phyloP scores from a whole-genome alignment of 441 rosid species.

The Geranium incanum region DNA sequence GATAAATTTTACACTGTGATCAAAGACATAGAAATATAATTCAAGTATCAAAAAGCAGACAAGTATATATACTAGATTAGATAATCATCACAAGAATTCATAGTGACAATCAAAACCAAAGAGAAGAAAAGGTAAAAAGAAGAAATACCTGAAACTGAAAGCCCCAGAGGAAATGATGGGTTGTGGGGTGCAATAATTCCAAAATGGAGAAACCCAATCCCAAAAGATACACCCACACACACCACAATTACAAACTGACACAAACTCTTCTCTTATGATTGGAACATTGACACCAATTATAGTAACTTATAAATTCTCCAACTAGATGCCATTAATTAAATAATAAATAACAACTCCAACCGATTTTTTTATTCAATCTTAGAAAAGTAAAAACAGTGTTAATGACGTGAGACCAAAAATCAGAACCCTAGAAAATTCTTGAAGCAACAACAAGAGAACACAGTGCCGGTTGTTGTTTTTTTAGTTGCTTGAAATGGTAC shows the following conservation, averaged over 20 bases:
- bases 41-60: background rate
- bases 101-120: background rate
- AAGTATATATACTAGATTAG: background rate
- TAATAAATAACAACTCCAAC: too few relatives aligned
- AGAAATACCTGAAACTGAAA: background rate
- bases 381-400: too few relatives aligned
- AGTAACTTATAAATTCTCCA: too few relatives aligned
- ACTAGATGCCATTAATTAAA: too few relatives aligned
- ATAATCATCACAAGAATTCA: background rate
- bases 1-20: too few relatives aligned
- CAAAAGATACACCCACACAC: background rate
- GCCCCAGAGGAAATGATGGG: conserved; percentile 1
- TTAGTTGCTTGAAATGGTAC: too few relatives aligned
- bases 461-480: too few relatives aligned
- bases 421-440: too few relatives aligned
- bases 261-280: background rate
- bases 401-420: too few relatives aligned
- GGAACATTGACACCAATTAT: background rate
- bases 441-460: too few relatives aligned
- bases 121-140: background rate
- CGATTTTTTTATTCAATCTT: too few relatives aligned
- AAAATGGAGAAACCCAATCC: conserved; percentile 1
- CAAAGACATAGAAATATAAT: background rate
- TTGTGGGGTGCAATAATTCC: background rate
- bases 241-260: background rate